phyloP scores from a whole-genome alignment of 164 flowering plant genomes.

The Vitis rotundifolia region DNA sequence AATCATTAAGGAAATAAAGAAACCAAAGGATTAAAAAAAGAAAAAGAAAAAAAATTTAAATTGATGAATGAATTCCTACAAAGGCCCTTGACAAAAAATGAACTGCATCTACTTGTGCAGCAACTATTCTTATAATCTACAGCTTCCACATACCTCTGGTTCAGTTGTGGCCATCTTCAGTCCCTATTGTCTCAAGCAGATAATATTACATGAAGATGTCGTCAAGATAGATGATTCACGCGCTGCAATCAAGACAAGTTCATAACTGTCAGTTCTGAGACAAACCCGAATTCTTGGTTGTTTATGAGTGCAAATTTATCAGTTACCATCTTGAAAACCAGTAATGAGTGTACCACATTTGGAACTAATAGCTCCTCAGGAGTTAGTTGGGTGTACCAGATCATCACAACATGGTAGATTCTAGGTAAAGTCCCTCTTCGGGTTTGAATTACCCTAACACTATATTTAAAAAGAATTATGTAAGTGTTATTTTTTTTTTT shows the following conservation, averaged over 20 bases:
- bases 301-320: neutral
- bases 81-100: conserved; percentile 7
- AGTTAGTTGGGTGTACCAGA: no score
- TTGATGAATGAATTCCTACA: conserved; percentile 33
- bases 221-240: neutral
- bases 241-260: neutral
- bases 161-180: neutral
- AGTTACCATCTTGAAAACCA: neutral
- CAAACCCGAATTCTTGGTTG: neutral
- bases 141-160: conserved; percentile 5
- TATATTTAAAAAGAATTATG: no score
- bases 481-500: no score
- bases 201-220: neutral
- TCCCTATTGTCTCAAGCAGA: neutral
- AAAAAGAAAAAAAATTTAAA: neutral
- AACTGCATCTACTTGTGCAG: conserved; percentile 21
- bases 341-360: no score
- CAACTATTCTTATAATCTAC: conserved; percentile 21
- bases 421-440: no score
- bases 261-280: neutral
- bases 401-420: no score
- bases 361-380: no score
- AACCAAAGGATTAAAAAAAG: neutral
- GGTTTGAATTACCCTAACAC: no score
- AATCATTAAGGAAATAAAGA: conserved; percentile 4